Evolutionary conservation across 1,284 basidiomycete genomes (phyloP).

Genomic region (Mycena sp.): DNA sequence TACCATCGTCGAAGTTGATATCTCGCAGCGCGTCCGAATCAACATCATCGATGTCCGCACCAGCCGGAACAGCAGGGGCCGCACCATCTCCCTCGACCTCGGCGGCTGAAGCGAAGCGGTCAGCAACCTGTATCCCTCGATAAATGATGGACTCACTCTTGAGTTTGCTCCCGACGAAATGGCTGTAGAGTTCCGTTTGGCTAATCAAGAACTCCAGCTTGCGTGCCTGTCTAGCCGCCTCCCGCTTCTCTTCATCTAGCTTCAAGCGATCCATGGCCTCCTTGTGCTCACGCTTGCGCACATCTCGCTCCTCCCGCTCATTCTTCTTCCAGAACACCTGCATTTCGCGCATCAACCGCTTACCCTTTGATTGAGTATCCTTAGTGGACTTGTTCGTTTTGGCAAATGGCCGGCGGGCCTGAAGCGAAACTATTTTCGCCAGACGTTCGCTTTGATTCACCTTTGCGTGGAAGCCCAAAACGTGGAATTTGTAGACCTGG

Average conservation of each 20-base stretch:
- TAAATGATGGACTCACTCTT: conserved; percentile 74
- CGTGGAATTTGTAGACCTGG: conserved; percentile 85
- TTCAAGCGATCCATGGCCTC: conserved; percentile 91
- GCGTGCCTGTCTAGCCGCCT: conserved; percentile 93
- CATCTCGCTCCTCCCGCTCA: conserved; percentile 94
- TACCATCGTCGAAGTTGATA: conserved; percentile 95
- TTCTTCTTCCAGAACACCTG: conserved; percentile 98
- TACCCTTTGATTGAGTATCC: conserved; percentile 89
- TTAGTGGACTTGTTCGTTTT: conserved; percentile 87
- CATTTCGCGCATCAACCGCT: conserved; percentile 93
- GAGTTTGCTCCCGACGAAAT: conserved; percentile 99
- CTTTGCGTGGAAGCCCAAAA: conserved; percentile 69
- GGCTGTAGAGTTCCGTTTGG: conserved; percentile 98
- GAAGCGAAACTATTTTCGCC: conserved; percentile 78
- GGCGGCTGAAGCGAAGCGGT: conserved; percentile 62
- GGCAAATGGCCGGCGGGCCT: conserved; percentile 85
- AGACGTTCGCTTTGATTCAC: conserved; percentile 81
- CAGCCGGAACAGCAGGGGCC: conserved; percentile 58
- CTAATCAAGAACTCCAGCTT: conserved; percentile 99
- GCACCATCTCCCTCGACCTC: conserved; percentile 86
- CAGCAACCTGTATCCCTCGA: conserved; percentile 23
- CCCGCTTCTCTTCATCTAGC: conserved; percentile 96
- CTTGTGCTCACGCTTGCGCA: conserved; percentile 94
- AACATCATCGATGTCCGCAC: conserved; percentile 65
- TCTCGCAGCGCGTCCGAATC: conserved; percentile 70